phyloP scores from a whole-genome alignment of 2,329 filamentous ascomycete species.

The Drechslerella stenobrocha region DNA sequence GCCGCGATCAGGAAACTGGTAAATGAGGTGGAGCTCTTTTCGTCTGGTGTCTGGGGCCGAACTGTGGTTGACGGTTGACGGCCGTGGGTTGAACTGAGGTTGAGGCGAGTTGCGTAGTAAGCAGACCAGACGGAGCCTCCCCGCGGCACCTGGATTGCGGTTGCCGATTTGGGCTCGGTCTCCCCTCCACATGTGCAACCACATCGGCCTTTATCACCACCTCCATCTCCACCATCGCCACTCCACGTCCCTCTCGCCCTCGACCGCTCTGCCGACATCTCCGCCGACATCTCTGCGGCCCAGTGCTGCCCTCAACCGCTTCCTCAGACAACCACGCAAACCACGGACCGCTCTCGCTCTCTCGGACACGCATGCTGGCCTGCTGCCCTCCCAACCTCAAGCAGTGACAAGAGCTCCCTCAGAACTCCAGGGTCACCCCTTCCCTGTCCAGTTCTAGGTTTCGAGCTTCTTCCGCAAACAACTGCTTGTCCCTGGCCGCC shows the following conservation, averaged over 20 bases:
- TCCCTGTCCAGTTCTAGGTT: conserved; percentile 20
- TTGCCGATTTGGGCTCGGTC: not conserved
- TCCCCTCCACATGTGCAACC: not conserved
- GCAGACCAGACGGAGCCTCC: not conserved
- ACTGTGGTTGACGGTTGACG: too few species aligned
- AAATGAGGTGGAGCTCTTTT: not conserved
- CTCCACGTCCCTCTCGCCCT: not conserved
- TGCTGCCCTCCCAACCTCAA: conserved; percentile 23
- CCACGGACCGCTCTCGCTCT: not conserved
- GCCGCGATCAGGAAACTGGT: not conserved
- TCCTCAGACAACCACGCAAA: conserved; percentile 1
- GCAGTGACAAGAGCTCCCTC: conserved; percentile 30
- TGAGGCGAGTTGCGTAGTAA: not conserved
- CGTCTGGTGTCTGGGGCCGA: not conserved
- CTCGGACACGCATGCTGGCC: conserved; percentile 18
- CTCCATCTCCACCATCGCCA: not conserved
- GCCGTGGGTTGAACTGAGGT: too few species aligned
- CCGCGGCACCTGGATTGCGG: conserved; percentile 4
- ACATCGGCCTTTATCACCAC: not conserved
- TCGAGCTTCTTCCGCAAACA: conserved; percentile 18
- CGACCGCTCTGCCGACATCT: not conserved
- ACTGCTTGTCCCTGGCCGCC: conserved; percentile 7
- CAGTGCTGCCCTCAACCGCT: not conserved
- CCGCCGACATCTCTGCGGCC: too few species aligned
- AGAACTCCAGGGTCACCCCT: conserved; percentile 15